Base-by-base conservation (phyloP, 2,329 filamentous ascomycete genomes). In the Orbilia brochopaga region DNA sequence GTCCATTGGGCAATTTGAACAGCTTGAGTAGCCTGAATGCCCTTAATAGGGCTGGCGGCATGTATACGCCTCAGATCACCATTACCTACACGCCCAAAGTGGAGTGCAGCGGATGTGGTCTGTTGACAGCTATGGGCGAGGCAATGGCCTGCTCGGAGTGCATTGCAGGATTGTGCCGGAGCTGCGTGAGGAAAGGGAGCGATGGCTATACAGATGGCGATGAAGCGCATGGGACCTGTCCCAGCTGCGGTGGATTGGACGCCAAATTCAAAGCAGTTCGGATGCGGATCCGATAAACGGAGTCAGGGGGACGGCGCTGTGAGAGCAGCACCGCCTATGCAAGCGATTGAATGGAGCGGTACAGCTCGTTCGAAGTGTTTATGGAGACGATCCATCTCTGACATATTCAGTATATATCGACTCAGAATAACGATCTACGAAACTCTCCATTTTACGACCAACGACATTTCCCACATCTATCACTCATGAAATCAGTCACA, bases 1-100 rank as follows among this genome's bases (percentile, higher is more conserved):
- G 51, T 1, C 60, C 56, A 17, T 52, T 65, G 35, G 60, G 58
- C 7, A 35, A 37, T 48, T 65, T 72, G 50, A 72, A 64, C 24
- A 61, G 23, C 21, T 65, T 72, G 50, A 72, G 60, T 32, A 61
- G 23, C 21, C 67, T 32, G 27, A 32, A 32, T 32, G 60, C 32
- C 21, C 67, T 72, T 19, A 72, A 72, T 51, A 65, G 60, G 44
- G 60, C 60, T 19, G 67, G 67, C 52, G 67, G 67, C 17, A 60
- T 60, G 1, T 72, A 72, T 54, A 72, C 60, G n/a, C 67, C 67
- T 40, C 67, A 66, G 48, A 73, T 73, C 42, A 73, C 69, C 11
- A 73, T 73, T 8, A 73, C 61, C 7, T 73, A 73, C 30, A 73
- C 69, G 46, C 69, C 69, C 15, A 73, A 73, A 30, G 69, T 73